A percentile compares a stretch with the other conserved stretches of the same genome.
Evolutionary conservation across 108 stramenopile species (phyloP).

Genomic region (Aurantiochytrium sp.): DNA sequence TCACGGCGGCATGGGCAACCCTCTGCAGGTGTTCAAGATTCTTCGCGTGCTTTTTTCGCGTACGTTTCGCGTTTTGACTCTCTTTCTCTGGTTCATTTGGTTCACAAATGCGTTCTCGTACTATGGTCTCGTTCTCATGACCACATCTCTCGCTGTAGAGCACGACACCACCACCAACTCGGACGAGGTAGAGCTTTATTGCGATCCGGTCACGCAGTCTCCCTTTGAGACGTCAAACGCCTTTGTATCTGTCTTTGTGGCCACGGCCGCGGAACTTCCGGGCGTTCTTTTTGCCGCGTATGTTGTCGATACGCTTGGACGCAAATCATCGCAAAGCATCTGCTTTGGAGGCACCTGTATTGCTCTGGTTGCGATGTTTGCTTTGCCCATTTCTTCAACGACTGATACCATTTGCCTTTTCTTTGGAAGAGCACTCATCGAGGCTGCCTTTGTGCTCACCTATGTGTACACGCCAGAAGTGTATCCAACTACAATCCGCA

Average conservation of each 20-base stretch:
- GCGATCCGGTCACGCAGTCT: background rate
- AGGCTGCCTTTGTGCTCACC: background rate
- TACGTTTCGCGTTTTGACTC: background rate
- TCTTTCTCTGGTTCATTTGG: conserved; percentile 22
- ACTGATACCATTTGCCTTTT: background rate
- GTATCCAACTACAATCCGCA: conserved; percentile 10
- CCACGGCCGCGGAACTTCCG: conserved; percentile 5
- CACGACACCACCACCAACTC: background rate
- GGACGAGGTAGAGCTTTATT: background rate
- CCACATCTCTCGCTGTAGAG: background rate
- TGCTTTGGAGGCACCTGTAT: background rate
- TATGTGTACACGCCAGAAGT: conserved; percentile 23
- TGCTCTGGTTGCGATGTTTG: background rate
- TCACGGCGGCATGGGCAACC: background rate
- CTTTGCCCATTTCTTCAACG: background rate
- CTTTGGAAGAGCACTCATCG: background rate
- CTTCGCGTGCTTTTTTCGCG: background rate
- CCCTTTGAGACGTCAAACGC: background rate
- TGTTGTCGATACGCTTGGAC: background rate
- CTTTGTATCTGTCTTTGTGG: background rate
- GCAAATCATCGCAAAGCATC: background rate
- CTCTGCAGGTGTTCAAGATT: background rate
- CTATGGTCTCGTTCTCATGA: conserved; percentile 26
- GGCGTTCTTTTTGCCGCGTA: background rate
- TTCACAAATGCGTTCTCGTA: background rate